Evolutionary conservation across 2,329 filamentous ascomycete genomes (phyloP), one percentile per base, ranked within the genome.

Genomic region (Fusarium temperatum): DNA sequence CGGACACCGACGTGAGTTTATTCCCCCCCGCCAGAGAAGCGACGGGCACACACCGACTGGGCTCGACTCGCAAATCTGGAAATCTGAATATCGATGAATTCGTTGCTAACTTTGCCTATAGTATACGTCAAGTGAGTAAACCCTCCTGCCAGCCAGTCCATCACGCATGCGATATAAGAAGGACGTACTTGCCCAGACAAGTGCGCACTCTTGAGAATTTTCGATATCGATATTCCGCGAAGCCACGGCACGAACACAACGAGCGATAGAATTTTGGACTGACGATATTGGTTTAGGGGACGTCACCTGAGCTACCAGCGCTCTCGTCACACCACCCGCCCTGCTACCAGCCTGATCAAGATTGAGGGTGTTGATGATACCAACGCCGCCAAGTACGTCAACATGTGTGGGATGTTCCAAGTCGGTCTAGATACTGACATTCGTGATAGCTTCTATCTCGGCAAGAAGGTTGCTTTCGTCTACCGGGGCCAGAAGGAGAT

Each of bases 381-480:
- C 83, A 89, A 94, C 82, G 94, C 92, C 84, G 96, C 96, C 87
- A 94, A 92, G 91, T 95, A 92, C 79, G 90, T 89, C 74, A 38
- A 59, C 38, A 32, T 26, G 18, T 51, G 60, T 18, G 47, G n/a
- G 57, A 32, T 28, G 17, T 53, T 48, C n/a, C 38, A 11, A 65
- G 56, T 59, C 53, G 22, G 64, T 53, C 56, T 60, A 44, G 41
- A 63, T 75, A 73, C 80, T 82, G 78, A 82, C 54, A 59, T 48
- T 20, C 44, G 42, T 63, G 70, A 68, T 79, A 90, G 88, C 88
- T 98, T 98, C 93, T 99, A 99, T 90, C 89, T 94, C 79, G 96
- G 96, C 88, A 99, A 99, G 93, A 95, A 95, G 89, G 92, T 98
- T 85, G 96, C 96, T 85, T 99, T 95, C 87, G 95, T 99, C 87